phyloP scores from a whole-genome alignment of 2,329 filamentous ascomycete species.

The Ascocoryne sarcoides region DNA sequence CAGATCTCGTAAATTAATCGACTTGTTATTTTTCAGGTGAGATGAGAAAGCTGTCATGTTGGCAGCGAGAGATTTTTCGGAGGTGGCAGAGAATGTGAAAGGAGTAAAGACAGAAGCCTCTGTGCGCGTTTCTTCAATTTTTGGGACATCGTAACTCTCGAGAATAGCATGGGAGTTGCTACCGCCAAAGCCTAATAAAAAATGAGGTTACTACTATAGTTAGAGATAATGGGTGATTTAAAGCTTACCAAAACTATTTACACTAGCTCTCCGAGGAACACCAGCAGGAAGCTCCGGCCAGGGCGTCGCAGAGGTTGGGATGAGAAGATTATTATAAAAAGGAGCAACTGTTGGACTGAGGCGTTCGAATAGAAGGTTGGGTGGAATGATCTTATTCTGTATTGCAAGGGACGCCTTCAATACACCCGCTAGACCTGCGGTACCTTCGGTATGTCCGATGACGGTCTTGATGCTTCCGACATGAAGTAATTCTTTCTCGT shows the following conservation, averaged over 20 bases:
- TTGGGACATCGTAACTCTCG: slow-evolving; percentile 27
- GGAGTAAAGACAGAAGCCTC: slow-evolving; percentile 2
- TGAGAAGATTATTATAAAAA: slow-evolving; percentile 8
- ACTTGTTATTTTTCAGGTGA: background rate
- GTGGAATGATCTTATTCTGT: slow-evolving; percentile 30
- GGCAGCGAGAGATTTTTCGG: background rate
- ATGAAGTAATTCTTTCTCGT: background rate
- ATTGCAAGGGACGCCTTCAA: slow-evolving; percentile 23
- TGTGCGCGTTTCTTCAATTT: background rate
- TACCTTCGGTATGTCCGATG: slow-evolving; percentile 24
- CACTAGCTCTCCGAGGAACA: slow-evolving; percentile 13
- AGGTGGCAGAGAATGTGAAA: slow-evolving; percentile 16
- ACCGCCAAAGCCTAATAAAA: slow-evolving; percentile 23
- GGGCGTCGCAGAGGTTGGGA: slow-evolving; percentile 8
- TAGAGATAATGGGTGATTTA: background rate
- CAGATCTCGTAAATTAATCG: slow-evolving; percentile 1
- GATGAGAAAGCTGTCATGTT: background rate
- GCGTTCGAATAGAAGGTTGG: slow-evolving; percentile 11
- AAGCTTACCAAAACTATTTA: slow-evolving; percentile 19
- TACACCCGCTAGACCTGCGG: slow-evolving; percentile 17
- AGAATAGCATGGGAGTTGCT: slow-evolving; percentile 19
- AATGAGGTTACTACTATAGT: background rate
- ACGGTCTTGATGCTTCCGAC: slow-evolving; percentile 22
- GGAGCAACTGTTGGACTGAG: slow-evolving; percentile 19
- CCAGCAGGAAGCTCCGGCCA: slow-evolving; percentile 13